Evolutionary conservation across 2,329 filamentous ascomycete species (phyloP).

Genomic region (Pyricularia sp.): DNA sequence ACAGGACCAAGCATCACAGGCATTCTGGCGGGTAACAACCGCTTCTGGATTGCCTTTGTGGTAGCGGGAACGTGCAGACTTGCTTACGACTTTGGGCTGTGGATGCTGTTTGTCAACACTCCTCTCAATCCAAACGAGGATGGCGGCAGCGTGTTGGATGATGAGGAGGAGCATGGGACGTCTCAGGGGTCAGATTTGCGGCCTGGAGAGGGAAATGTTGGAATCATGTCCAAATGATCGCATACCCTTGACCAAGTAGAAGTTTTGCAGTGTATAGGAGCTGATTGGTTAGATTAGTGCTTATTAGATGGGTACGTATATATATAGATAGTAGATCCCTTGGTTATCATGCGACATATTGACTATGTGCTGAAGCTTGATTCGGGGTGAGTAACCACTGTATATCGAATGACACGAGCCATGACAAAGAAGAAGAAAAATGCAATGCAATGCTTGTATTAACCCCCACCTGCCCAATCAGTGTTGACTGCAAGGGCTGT

Average conservation of each 20-base stretch:
- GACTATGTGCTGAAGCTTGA: background rate
- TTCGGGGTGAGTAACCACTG: background rate
- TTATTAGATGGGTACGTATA: background rate
- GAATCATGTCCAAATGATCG: background rate
- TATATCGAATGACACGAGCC: background rate
- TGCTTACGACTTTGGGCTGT: conserved; percentile 45
- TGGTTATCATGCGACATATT: too few relatives aligned
- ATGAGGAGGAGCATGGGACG: background rate
- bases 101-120: conserved; percentile 45
- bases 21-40: conserved; percentile 33
- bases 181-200: background rate
- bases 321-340: too few relatives aligned
- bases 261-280: background rate
- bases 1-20: conserved; percentile 42
- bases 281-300: background rate
- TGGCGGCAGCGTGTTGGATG: background rate
- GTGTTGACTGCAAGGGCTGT: background rate
- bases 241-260: background rate
- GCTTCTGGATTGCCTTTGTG: conserved; percentile 51
- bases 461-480: background rate
- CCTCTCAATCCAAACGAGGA: conserved; percentile 33
- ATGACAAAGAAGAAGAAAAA: background rate
- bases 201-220: background rate
- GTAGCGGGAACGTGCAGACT: conserved; percentile 39
- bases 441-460: background rate